Percentiles rank a stretch among this genome's conserved stretches.
Conservation (phyloP, 331 rosid genomes). For the Saraca asoca region DNA sequence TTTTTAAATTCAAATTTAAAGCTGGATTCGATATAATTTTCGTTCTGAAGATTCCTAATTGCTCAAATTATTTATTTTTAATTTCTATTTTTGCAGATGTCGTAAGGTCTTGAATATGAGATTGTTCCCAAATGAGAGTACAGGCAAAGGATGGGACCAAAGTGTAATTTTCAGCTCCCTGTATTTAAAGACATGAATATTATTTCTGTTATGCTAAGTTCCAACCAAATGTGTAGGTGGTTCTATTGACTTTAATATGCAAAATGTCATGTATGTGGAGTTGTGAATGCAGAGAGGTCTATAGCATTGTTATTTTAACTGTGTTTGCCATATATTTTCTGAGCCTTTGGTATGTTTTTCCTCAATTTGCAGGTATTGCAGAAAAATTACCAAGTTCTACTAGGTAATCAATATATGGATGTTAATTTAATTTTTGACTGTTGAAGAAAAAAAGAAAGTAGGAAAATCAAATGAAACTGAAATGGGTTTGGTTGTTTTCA, state of each 20-base stretch:
- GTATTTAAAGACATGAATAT: too few species aligned
- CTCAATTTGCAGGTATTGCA: slow-evolving; percentile 63
- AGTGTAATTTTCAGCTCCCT: slow-evolving; percentile 39
- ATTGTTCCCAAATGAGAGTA: slow-evolving; percentile 68
- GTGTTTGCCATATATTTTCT: background rate
- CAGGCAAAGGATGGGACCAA: slow-evolving; percentile 85
- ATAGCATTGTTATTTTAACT: too few species aligned
- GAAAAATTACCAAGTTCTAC: slow-evolving; percentile 69
- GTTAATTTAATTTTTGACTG: background rate
- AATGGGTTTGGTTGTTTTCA: background rate
- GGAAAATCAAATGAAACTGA: background rate
- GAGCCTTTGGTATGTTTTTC: background rate
- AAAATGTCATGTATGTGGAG: too few species aligned
- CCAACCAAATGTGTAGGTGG: too few species aligned
- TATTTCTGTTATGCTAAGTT: background rate
- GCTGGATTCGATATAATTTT: background rate
- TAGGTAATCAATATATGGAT: slow-evolving; percentile 45
- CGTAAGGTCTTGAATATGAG: slow-evolving; percentile 94
- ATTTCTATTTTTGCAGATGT: slow-evolving; percentile 51
- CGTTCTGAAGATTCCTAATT: too few species aligned
- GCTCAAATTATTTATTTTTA: background rate
- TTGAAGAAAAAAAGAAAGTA: background rate
- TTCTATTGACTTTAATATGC: too few species aligned
- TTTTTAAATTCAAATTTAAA: background rate
- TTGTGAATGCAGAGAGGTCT: too few species aligned